A percentile compares a stretch with the other conserved stretches of the same genome.
These are phyloP conservation scores for Filosporella fistucella DNA, from an alignment of 495 filamentous ascomycete species.

Conservation along the genomic window DNA sequence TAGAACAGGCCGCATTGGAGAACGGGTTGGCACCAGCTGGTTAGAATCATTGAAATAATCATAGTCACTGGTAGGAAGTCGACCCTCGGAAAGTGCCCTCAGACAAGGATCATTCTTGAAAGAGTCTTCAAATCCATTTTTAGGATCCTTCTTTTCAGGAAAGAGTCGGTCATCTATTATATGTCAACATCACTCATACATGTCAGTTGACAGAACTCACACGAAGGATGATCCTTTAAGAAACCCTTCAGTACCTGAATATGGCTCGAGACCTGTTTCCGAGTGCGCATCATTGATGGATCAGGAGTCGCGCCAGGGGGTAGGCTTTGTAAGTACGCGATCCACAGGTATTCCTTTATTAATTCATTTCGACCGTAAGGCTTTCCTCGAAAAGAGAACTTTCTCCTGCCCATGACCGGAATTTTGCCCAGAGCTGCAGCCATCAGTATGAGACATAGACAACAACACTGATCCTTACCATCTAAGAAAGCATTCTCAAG, in stretches of 20 bases:
- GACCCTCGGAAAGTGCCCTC: constrained; percentile 45
- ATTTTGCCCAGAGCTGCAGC: constrained; percentile 76
- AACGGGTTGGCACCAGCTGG: background rate
- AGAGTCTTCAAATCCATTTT: constrained; percentile 39
- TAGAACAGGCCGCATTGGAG: constrained; percentile 31
- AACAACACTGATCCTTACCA: constrained; percentile 49
- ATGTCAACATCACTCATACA: constrained; percentile 16
- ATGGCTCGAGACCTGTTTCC: constrained; percentile 95
- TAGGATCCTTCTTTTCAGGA: constrained; percentile 19
- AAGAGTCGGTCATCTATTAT: constrained; percentile 27
- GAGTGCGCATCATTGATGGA: constrained; percentile 47
- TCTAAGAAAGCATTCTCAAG: constrained; percentile 87
- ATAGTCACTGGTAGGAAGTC: constrained; percentile 37
- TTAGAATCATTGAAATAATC: constrained; percentile 33
- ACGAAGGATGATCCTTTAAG: constrained; percentile 53
- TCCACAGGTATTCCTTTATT: constrained; percentile 76
- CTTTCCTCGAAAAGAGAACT: constrained; percentile 66
- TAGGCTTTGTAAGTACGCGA: constrained; percentile 37
- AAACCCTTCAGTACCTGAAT: constrained; percentile 93
- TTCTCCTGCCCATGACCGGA: constrained; percentile 76
- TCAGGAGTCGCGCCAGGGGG: constrained; percentile 29
- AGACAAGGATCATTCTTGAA: constrained; percentile 50
- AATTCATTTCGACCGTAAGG: constrained; percentile 87
- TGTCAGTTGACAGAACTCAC: constrained; percentile 32
- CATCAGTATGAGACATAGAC: constrained; percentile 9